Conservation (phyloP, 208 protist species). For the Trypanosoma vivax region DNA sequence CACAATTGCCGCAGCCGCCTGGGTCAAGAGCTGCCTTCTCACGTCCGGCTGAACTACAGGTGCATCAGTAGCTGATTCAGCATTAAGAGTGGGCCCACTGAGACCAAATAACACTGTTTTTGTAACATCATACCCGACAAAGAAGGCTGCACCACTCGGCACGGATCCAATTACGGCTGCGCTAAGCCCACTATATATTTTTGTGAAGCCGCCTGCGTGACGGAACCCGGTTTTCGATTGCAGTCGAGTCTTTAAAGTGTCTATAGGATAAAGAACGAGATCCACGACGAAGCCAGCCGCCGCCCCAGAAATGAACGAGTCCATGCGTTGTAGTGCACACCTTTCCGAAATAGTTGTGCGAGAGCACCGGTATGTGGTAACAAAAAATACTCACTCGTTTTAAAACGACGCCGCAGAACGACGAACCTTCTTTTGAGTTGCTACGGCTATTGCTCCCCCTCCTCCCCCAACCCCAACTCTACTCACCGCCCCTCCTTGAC, state of each 20-base stretch:
- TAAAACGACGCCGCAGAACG: no score
- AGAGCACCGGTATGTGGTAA: no score
- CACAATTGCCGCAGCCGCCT: constrained; percentile 57
- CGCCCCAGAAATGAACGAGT: constrained; percentile 76
- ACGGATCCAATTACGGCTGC: constrained; percentile 79
- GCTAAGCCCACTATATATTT: constrained; percentile 82
- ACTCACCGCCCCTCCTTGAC: no score
- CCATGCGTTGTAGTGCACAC: no score
- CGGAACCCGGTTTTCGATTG: constrained; percentile 79
- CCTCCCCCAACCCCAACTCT: no score
- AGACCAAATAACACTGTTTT: constrained; percentile 17
- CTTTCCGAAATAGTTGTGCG: no score
- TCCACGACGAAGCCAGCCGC: constrained; percentile 85
- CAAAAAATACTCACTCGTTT: no score
- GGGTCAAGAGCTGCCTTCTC: constrained; percentile 14
- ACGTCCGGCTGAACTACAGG: constrained; percentile 8
- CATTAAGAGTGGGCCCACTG: background rate
- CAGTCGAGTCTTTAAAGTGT: constrained; percentile 91
- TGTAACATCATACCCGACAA: constrained; percentile 75
- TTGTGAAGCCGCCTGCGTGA: constrained; percentile 70
- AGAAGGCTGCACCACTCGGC: constrained; percentile 88
- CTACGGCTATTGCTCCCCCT: no score
- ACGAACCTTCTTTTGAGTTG: no score
- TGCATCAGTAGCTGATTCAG: no score
- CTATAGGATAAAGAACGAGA: constrained; percentile 86